Evolutionary conservation across 352 stramenopile genomes (phyloP), one percentile per base, ranked within the genome.

Genomic region (Globisporangium paddicum): DNA sequence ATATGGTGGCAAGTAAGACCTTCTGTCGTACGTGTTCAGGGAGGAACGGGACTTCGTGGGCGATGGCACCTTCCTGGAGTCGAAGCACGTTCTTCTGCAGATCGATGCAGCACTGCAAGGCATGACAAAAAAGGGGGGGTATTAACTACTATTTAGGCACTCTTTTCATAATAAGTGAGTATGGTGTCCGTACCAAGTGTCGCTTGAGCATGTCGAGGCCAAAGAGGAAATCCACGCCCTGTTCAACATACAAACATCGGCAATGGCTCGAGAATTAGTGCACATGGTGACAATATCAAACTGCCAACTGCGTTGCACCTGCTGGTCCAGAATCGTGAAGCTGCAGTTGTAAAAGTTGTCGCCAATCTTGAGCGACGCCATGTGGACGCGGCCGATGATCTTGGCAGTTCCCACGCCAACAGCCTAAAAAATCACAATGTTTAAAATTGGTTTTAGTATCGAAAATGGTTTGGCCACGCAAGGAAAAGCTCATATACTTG

Each of bases 151-250:
- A n/a, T n/a, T n/a, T n/a, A n/a, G n/a, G n/a, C n/a, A n/a, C n/a
- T n/a, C n/a, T n/a, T n/a, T n/a, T 21, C 38, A 21, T 9, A n/a
- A 8, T 16, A 21, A 41, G 1, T 16, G 8, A 37, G 26, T 14
- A 45, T 25, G 28, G 5, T 14, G 13, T 57, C 26, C 58, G 41
- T 60, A 92, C 84, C 75, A 93, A 88, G 84, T 99, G 95, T 18
- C 96, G 87, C 72, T 98, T 98, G 18, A 99, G 82, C 96, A 99
- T 99, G 69, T 99, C 96, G 42, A 99, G 79, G 10, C 97, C 97
- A 58, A 99, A 98, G 9, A 99, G 72, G 64, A 99, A 98, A 63
- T 99, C 96, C 42, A 99, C 97, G 64, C 97, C 85, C 82, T 97
- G 65, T 13, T 6, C 16, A 32, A 51, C n/a, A n/a, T n/a, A 44